These are phyloP conservation scores for Haematococcus sp. DNA, from an alignment of 139 green algal genomes.

Conservation along the genomic window DNA sequence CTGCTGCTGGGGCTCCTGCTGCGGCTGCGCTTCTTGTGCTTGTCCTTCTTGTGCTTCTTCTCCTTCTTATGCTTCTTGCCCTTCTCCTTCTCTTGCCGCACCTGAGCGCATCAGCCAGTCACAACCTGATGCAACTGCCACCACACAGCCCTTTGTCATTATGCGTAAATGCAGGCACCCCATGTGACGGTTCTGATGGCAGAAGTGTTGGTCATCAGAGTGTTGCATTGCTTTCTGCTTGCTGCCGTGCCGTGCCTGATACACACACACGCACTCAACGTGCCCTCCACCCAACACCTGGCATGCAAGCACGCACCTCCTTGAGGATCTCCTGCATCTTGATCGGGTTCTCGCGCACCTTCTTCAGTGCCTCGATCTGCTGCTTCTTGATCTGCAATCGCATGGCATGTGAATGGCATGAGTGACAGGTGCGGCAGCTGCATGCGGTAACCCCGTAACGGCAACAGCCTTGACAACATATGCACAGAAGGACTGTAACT, in stretches of 20 bases:
- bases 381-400: conserved; percentile 63
- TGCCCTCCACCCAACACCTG: not conserved
- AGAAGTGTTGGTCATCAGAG: not conserved
- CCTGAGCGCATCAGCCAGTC: conserved; percentile 1
- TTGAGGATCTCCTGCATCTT: conserved; percentile 52
- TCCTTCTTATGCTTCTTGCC: conserved; percentile 58
- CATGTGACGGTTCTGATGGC: not conserved
- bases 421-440: no score
- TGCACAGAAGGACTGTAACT: no score
- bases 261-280: not conserved
- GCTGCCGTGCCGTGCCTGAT: not conserved
- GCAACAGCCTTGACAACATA: no score
- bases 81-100: conserved; percentile 35
- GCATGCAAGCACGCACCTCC: conserved; percentile 24
- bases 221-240: no score
- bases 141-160: not conserved
- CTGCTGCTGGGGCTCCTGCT: conserved; percentile 15
- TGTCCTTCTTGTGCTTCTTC: conserved; percentile 58
- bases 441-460: no score
- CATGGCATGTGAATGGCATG: no score
- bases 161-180: no score
- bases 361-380: conserved; percentile 65
- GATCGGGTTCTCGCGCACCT: conserved; percentile 68
- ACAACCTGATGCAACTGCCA: conserved; percentile 6
- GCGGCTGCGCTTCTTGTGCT: conserved; percentile 20